Evolutionary conservation across 768 basidiomycete species (phyloP), one percentile per base, ranked within the genome.

Genomic region (Lyophyllum semitale): DNA sequence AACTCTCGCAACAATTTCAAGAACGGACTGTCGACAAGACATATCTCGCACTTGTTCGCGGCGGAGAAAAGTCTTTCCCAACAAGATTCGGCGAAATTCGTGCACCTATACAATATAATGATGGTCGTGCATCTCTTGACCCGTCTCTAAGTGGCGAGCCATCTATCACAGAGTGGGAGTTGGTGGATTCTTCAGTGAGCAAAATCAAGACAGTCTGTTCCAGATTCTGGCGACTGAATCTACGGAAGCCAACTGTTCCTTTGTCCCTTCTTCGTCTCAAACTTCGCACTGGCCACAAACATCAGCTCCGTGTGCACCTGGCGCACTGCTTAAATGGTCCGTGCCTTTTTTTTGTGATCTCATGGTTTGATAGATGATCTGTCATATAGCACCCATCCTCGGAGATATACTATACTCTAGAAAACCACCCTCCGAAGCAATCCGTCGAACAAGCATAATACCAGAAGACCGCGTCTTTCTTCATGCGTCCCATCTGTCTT

Each of bases 271-370:
- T 89, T 37, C 76, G 75, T 35, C 72, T 89, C 15, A 75, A 71
- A 11, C 74, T 87, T 18, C 68, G 80, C 47, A 88, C 88, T 15
- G 88, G 87, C 3, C 67, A 81, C 51, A 89, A 89, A 65, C 88
- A 89, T 54, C 88, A 89, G 61, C 77, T 89, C 29, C 80, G 88
- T n/a, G 72, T 87, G 13, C 88, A 89, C 56, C 65, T 84, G 29
- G 78, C 87, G 1, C 72, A 78, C 45, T 71, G 71, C 52, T 65
- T 88, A 49, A 73, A 76, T 47, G 69, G 86, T 83, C 54, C 12
- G 72, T 61, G 15, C 35, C 48, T 33, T 33, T 13, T 53, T 12
- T 18, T 53, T 54, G 22, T 45, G 20, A 8, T 13, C n/a, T 20
- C 20, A 15, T 20, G 18, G 26, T 32, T 27, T 9, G n/a, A 37